Conservation (phyloP, 768 basidiomycete species). For the Pisolithus microcarpus region DNA sequence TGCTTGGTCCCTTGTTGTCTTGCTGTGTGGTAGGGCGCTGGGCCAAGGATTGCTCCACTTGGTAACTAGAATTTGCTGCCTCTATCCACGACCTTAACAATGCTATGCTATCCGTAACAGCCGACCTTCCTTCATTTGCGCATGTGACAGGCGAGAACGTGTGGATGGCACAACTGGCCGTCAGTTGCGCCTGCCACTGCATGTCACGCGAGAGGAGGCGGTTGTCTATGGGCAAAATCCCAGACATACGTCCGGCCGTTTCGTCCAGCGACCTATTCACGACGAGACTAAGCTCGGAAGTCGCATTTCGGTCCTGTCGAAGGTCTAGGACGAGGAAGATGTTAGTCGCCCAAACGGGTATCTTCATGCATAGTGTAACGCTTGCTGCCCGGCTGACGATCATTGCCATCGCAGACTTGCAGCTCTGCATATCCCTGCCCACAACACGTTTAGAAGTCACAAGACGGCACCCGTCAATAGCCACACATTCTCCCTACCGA, state of each 20-base stretch:
- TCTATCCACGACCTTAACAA: constrained; percentile 36
- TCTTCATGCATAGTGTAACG: constrained; percentile 44
- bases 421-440: constrained; percentile 22
- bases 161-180: constrained; percentile 52
- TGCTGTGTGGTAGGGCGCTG: constrained; percentile 1
- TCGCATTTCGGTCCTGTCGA: constrained; percentile 41
- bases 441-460: constrained; percentile 3
- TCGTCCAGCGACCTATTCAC: constrained; percentile 41
- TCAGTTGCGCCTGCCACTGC: constrained; percentile 59
- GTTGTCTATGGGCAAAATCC: constrained; percentile 41
- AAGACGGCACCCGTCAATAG: neutral
- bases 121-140: constrained; percentile 17
- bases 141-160: constrained; percentile 35
- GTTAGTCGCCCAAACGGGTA: constrained; percentile 20
- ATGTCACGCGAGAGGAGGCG: constrained; percentile 35
- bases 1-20: neutral
- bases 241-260: constrained; percentile 39
- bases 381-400: constrained; percentile 59
- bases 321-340: constrained; percentile 60
- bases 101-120: constrained; percentile 42
- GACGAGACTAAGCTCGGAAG: constrained; percentile 45
- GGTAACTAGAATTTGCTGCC: constrained; percentile 24
- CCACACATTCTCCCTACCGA: constrained; percentile 8
- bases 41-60: neutral
- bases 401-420: constrained; percentile 23